phyloP scores from a whole-genome alignment of 2,329 filamentous ascomycete genomes.

The Albophoma yamanashiensis region DNA sequence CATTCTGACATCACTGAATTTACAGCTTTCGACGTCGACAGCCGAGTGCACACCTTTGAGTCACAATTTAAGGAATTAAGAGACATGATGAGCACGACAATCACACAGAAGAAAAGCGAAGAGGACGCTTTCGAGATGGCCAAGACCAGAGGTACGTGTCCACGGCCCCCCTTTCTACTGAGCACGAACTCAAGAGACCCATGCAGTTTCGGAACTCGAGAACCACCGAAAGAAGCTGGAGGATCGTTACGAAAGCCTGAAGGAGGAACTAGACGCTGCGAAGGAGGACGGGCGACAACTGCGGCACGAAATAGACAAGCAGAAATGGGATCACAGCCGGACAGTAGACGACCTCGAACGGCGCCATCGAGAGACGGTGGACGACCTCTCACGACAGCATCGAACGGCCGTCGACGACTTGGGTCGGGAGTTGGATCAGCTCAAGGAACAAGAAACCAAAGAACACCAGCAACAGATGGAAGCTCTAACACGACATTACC shows the following conservation, averaged over 20 bases:
- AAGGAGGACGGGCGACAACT: constrained; percentile 24
- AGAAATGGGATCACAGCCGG: constrained; percentile 22
- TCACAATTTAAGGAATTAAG: constrained; percentile 61
- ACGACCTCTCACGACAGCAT: constrained; percentile 25
- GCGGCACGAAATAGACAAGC: constrained; percentile 24
- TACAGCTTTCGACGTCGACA: constrained; percentile 71
- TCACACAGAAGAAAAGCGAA: constrained; percentile 55
- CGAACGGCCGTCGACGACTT: constrained; percentile 21
- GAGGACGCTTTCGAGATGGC: constrained; percentile 67
- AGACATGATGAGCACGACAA: constrained; percentile 58
- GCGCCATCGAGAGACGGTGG: constrained; percentile 21
- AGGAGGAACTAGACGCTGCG: constrained; percentile 48
- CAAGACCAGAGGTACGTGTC: constrained; percentile 58
- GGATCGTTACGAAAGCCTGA: constrained; percentile 38
- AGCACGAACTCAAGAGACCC: constrained; percentile 10
- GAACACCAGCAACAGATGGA: constrained; percentile 59
- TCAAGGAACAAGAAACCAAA: constrained; percentile 35
- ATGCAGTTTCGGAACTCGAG: constrained; percentile 37
- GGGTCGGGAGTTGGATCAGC: constrained; percentile 32
- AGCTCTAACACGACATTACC: constrained; percentile 50
- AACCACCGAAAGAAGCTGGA: constrained; percentile 33
- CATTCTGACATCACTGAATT: constrained; percentile 57
- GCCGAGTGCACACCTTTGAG: constrained; percentile 67
- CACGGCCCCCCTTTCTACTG: background rate
- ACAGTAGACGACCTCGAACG: constrained; percentile 44